phyloP scores from a whole-genome alignment of 1,284 basidiomycete species.

The Quambalaria eucalypti region DNA sequence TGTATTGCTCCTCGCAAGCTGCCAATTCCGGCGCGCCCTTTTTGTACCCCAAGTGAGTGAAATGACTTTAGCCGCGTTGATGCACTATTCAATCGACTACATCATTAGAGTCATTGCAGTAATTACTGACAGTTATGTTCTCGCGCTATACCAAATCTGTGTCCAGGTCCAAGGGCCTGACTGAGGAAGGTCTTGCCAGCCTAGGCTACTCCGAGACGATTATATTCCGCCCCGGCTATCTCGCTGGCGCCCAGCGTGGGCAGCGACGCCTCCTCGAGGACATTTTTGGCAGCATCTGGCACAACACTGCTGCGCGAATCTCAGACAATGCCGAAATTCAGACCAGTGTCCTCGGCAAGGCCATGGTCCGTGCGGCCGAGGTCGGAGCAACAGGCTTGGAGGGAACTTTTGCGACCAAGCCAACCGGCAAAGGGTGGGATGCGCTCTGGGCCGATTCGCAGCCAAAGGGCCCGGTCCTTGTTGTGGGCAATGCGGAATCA shows the following conservation, averaged over 20 bases:
- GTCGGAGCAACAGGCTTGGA: constrained; percentile 9
- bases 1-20: constrained; percentile 59
- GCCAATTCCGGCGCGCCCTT: constrained; percentile 22
- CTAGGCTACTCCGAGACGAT: constrained; percentile 63
- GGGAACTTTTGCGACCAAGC: background rate
- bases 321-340: constrained; percentile 5
- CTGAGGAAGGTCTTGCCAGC: constrained; percentile 59
- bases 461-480: too few relatives aligned
- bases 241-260: constrained; percentile 47
- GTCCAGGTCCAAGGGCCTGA: constrained; percentile 60
- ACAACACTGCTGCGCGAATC: constrained; percentile 1
- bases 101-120: too few relatives aligned
- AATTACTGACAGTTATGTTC: too few relatives aligned
- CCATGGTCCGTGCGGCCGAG: constrained; percentile 15
- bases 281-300: background rate
- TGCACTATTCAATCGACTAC: constrained; percentile 49
- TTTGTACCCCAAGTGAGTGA: constrained; percentile 5
- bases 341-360: constrained; percentile 12
- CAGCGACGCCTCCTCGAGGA: constrained; percentile 48
- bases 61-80: background rate
- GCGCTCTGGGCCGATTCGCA: too few relatives aligned
- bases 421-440: too few relatives aligned
- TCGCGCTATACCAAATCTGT: too few relatives aligned
- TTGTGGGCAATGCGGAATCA: too few relatives aligned
- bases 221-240: constrained; percentile 58